These are phyloP conservation scores for Trametes villosa DNA, from an alignment of 768 basidiomycete genomes.

Conservation along the genomic window DNA sequence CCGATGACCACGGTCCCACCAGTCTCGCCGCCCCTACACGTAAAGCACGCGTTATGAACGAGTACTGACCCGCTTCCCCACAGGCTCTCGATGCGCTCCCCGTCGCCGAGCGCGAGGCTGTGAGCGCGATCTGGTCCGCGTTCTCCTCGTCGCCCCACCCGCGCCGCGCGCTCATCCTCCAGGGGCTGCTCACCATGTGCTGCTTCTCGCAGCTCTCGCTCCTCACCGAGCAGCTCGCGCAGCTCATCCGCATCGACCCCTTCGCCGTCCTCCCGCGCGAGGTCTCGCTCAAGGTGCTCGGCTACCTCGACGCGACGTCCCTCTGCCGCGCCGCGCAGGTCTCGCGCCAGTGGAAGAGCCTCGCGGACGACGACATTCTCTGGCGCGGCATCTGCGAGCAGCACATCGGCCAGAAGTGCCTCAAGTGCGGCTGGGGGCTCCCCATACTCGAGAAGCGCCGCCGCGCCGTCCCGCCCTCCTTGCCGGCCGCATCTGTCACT, in stretches of 20 bases:
- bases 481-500: slow-evolving; percentile 28
- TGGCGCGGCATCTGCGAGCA: slow-evolving; percentile 98
- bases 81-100: slow-evolving; percentile 92
- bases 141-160: slow-evolving; percentile 95
- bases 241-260: slow-evolving; percentile 95
- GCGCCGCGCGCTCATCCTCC: slow-evolving; percentile 90
- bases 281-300: slow-evolving; percentile 83
- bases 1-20: slow-evolving; percentile 3
- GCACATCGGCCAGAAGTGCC: slow-evolving; percentile 96
- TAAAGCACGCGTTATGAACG: background rate
- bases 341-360: slow-evolving; percentile 76
- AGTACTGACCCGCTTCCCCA: background rate
- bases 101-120: slow-evolving; percentile 80
- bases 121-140: slow-evolving; percentile 94
- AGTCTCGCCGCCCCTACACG: background rate
- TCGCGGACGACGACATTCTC: slow-evolving; percentile 94
- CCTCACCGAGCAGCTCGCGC: slow-evolving; percentile 87
- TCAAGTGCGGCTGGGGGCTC: slow-evolving; percentile 96
- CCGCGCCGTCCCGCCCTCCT: slow-evolving; percentile 46
- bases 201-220: slow-evolving; percentile 98
- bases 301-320: slow-evolving; percentile 89
- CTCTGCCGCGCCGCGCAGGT: slow-evolving; percentile 95
- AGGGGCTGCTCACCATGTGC: slow-evolving; percentile 97
- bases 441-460: slow-evolving; percentile 81
- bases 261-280: slow-evolving; percentile 91